phyloP scores from a whole-genome alignment of 805 yeast species.

The Myxozyma lipomycoides region DNA sequence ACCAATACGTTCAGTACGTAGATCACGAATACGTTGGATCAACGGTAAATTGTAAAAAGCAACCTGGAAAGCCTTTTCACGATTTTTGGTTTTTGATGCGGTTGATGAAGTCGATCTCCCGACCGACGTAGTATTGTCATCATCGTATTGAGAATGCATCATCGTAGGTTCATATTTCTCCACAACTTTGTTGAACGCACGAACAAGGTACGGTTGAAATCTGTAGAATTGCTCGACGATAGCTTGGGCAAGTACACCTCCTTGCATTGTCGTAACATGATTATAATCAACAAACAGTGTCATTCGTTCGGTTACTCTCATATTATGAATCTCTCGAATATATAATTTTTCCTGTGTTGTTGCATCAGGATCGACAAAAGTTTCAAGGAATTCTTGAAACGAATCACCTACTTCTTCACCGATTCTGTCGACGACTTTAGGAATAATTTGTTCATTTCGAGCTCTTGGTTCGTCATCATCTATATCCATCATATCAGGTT shows the following conservation, averaged over 20 bases:
- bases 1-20: conserved; percentile 86
- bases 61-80: conserved; percentile 79
- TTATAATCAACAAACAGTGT: conserved; percentile 83
- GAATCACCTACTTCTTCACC: conserved; percentile 92
- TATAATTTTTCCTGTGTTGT: conserved; percentile 43
- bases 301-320: conserved; percentile 68
- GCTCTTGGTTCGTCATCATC: conserved; percentile 23
- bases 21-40: conserved; percentile 78
- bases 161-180: conserved; percentile 72
- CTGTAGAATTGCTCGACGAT: conserved; percentile 88
- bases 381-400: conserved; percentile 78
- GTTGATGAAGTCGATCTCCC: conserved; percentile 18
- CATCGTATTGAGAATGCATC: conserved; percentile 34
- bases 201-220: conserved; percentile 77
- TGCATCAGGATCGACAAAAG: conserved; percentile 48
- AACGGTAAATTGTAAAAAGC: conserved; percentile 84
- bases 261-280: conserved; percentile 63
- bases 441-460: conserved; percentile 47
- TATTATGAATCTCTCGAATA: conserved; percentile 71
- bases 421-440: conserved; percentile 83
- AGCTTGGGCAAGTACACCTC: conserved; percentile 82
- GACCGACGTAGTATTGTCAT: background rate
- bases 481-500: background rate
- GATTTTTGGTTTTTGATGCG: conserved; percentile 40
- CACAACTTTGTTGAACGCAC: conserved; percentile 69